Percentiles rank a stretch among this genome's conserved stretches.
phyloP scores from a whole-genome alignment of 768 basidiomycete species.

The Gelatoporia subvermispora region DNA sequence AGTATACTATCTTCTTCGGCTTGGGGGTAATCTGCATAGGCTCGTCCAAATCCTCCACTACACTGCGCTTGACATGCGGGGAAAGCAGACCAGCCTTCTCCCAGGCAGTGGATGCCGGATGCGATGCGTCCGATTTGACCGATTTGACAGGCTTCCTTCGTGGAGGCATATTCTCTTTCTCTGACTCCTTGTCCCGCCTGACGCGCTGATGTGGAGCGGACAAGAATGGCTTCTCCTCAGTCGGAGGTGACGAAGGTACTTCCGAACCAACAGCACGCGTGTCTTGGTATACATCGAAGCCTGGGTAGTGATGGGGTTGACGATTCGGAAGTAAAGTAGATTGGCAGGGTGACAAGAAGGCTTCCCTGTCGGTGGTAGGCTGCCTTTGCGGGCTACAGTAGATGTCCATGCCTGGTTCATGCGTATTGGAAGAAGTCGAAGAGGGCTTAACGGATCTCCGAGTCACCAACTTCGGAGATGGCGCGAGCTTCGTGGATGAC shows the following conservation, averaged over 20 bases:
- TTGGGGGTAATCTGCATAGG: not conserved
- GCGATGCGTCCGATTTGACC: conserved; percentile 1
- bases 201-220: too few species aligned
- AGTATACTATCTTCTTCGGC: not conserved
- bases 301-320: conserved; percentile 62
- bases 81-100: conserved; percentile 11
- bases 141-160: conserved; percentile 42
- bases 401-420: not conserved
- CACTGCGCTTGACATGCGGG: conserved; percentile 1
- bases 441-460: not conserved
- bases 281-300: conserved; percentile 57
- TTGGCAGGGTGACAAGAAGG: conserved; percentile 16
- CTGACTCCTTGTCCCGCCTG: conserved; percentile 26
- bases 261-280: conserved; percentile 4
- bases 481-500: not conserved
- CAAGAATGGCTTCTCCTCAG: too few species aligned
- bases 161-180: conserved; percentile 58
- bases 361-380: not conserved
- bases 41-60: not conserved
- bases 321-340: conserved; percentile 43
- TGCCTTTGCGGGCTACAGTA: not conserved
- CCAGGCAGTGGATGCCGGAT: conserved; percentile 8
- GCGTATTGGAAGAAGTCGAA: not conserved
- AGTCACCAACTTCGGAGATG: not conserved
- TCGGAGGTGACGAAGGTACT: conserved; percentile 14